phyloP scores from a whole-genome alignment of 208 protist species.

The Wallacemonas collosoma region DNA sequence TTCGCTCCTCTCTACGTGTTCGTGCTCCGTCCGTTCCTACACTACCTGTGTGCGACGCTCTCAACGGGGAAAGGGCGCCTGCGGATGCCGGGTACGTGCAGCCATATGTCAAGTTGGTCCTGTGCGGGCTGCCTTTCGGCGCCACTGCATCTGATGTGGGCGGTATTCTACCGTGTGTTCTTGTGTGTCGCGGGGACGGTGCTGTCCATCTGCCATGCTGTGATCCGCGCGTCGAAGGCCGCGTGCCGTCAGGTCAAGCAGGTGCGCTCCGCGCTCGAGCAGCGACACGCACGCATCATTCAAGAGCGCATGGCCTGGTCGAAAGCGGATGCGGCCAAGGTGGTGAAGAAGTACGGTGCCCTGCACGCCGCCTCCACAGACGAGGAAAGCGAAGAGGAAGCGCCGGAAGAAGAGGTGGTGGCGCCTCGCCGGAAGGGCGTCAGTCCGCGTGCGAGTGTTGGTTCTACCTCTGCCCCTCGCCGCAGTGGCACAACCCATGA shows the following conservation, averaged over 20 bases:
- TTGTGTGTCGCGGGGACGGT: neutral
- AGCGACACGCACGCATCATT: neutral
- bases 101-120: neutral
- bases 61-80: neutral
- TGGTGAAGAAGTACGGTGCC: constrained; percentile 13
- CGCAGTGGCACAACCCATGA: constrained; percentile 11
- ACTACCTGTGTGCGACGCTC: neutral
- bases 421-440: neutral
- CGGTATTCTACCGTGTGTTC: constrained; percentile 13
- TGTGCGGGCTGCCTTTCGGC: neutral
- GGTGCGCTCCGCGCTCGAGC: neutral
- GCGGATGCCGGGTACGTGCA: no score
- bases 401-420: neutral
- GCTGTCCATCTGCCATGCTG: constrained; percentile 8
- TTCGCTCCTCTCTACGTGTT: constrained; percentile 61
- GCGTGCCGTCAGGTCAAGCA: neutral
- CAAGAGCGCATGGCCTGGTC: constrained; percentile 1
- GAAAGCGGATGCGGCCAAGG: constrained; percentile 12
- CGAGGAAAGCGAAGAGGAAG: neutral
- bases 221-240: neutral
- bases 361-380: neutral
- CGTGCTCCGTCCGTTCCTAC: constrained; percentile 43
- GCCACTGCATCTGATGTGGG: neutral
- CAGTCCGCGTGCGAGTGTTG: neutral
- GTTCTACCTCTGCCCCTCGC: neutral